A percentile compares a stretch with the other conserved stretches of the same genome.
Conservation (phyloP, 2,329 filamentous ascomycete genomes). For the Penicillium sp. region DNA sequence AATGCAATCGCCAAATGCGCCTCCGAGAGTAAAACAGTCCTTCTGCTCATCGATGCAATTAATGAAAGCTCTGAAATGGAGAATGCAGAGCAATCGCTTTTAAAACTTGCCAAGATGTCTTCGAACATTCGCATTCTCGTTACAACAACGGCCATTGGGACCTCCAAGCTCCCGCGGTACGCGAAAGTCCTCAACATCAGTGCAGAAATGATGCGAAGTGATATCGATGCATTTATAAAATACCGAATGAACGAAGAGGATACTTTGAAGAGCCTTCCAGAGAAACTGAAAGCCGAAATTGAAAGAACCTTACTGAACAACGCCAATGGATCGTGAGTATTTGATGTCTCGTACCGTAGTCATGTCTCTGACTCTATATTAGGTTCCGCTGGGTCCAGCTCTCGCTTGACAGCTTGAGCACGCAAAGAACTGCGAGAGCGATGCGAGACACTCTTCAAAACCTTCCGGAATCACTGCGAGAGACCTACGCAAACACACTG, state of each 20-base stretch:
- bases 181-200: slow-evolving; percentile 9
- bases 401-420: slow-evolving; percentile 18
- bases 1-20: slow-evolving; percentile 14
- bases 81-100: slow-evolving; percentile 10
- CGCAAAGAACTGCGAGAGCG: slow-evolving; percentile 16
- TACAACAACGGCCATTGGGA: slow-evolving; percentile 13
- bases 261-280: slow-evolving; percentile 3
- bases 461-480: slow-evolving; percentile 15
- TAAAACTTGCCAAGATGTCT: slow-evolving; percentile 8
- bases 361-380: neutral
- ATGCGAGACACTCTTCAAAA: slow-evolving; percentile 16
- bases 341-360: neutral
- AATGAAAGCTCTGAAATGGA: slow-evolving; percentile 19
- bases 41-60: slow-evolving; percentile 19
- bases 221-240: slow-evolving; percentile 15
- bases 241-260: slow-evolving; percentile 12
- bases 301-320: slow-evolving; percentile 4
- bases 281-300: slow-evolving; percentile 16
- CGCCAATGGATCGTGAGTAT: slow-evolving; percentile 21
- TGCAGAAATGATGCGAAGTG: slow-evolving; percentile 10
- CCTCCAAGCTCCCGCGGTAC: neutral
- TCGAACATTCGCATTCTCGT: slow-evolving; percentile 18
- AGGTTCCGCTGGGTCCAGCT: slow-evolving; percentile 24
- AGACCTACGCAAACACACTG: slow-evolving; percentile 18
- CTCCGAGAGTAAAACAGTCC: neutral